These are phyloP conservation scores for Pouteria campechiana DNA, from an alignment of 179 eudicot genomes.

Conservation along the genomic window DNA sequence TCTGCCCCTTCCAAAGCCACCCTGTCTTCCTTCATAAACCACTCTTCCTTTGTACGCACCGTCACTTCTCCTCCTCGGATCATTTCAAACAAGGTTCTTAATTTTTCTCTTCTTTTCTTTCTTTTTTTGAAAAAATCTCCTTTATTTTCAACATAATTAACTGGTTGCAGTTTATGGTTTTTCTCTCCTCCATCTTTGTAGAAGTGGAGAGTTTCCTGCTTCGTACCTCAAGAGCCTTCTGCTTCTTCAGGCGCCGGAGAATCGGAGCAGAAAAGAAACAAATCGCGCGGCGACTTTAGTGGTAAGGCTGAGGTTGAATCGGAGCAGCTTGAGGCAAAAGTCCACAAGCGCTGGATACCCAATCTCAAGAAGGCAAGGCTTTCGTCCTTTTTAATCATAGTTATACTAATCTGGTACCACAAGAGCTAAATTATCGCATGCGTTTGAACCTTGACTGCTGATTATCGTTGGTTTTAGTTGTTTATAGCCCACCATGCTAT, in stretches of 20 bases:
- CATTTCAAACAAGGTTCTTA: conserved; percentile 5
- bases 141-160: not conserved
- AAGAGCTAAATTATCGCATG: no score
- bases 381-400: not conserved
- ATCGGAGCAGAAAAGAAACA: conserved; percentile 24
- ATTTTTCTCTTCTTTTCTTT: not conserved
- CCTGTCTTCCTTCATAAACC: not conserved
- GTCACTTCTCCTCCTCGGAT: not conserved
- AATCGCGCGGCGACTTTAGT: conserved; percentile 25
- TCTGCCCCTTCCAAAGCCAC: not conserved
- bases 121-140: not conserved
- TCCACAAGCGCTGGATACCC: conserved; percentile 26
- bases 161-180: not conserved
- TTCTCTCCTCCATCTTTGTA: conserved; percentile 8
- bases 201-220: conserved; percentile 60
- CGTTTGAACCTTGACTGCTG: no score
- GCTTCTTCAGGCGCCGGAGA: conserved; percentile 23
- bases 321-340: no score
- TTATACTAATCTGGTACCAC: no score
- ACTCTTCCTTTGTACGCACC: not conserved
- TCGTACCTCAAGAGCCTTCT: conserved; percentile 42
- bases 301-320: conserved; percentile 24
- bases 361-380: conserved; percentile 29
- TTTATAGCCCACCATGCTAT: no score
- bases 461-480: no score